phyloP scores from a whole-genome alignment of 371 early-diverging fungal species.

The Phascolomyces articulosus region DNA sequence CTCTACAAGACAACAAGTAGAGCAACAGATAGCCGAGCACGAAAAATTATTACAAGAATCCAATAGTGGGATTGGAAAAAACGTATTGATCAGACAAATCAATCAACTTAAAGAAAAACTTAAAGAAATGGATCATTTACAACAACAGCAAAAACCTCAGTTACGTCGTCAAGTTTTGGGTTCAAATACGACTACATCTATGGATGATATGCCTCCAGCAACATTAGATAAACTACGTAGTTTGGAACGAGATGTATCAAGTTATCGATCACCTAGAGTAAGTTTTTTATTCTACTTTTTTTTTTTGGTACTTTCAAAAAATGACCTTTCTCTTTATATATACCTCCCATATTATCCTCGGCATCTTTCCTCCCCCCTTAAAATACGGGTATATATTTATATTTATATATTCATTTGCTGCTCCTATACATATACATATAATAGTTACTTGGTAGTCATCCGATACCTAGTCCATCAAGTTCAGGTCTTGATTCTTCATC shows the following conservation, averaged over 20 bases:
- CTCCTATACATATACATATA: not conserved
- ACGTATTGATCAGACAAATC: slow-evolving; percentile 30
- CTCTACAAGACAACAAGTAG: slow-evolving; percentile 13
- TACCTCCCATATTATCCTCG: too few species aligned
- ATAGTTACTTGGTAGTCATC: slow-evolving; percentile 1
- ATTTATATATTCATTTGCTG: not conserved
- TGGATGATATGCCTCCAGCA: slow-evolving; percentile 7
- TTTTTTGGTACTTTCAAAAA: too few species aligned
- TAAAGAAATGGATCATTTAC: slow-evolving; percentile 15
- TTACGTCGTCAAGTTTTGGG: not conserved
- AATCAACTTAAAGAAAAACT: slow-evolving; percentile 23
- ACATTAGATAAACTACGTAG: slow-evolving; percentile 11
- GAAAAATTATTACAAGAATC: slow-evolving; percentile 25
- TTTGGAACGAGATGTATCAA: slow-evolving; percentile 11
- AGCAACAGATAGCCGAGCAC: slow-evolving; percentile 23
- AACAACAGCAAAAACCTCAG: slow-evolving; percentile 1
- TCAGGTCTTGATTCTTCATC: slow-evolving; percentile 12
- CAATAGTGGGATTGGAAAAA: slow-evolving; percentile 29
- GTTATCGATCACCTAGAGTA: slow-evolving; percentile 9
- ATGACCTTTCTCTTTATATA: too few species aligned
- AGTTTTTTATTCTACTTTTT: not conserved
- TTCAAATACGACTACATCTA: not conserved
- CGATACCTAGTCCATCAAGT: slow-evolving; percentile 9
- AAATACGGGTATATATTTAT: not conserved
- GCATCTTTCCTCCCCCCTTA: not conserved